These are phyloP conservation scores for Talaromyces albobiverticillius DNA, from an alignment of 2,329 filamentous ascomycete genomes.

Conservation along the genomic window DNA sequence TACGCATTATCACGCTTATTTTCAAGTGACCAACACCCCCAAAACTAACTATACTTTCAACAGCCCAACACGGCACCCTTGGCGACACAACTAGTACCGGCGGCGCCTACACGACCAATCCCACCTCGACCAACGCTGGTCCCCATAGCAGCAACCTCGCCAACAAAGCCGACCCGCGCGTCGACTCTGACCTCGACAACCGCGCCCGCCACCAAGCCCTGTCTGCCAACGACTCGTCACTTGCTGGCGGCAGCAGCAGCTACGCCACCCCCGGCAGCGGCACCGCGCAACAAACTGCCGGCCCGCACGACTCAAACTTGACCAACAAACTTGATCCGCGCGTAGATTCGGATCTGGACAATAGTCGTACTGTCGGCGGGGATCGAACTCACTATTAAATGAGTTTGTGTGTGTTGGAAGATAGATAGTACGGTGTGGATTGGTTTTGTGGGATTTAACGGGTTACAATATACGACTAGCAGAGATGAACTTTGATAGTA, in stretches of 20 bases:
- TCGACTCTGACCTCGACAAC: constrained; percentile 35
- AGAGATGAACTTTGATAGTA: no score
- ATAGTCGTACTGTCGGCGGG: constrained; percentile 14
- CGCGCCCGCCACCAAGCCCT: constrained; percentile 14
- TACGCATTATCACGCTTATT: no score
- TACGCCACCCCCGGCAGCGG: constrained; percentile 17
- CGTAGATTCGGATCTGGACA: constrained; percentile 51
- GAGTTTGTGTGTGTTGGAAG: no score
- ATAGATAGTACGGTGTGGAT: no score
- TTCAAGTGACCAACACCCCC: background rate
- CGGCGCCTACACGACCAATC: constrained; percentile 10
- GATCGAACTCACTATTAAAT: constrained; percentile 12
- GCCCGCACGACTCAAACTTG: constrained; percentile 44
- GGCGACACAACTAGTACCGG: constrained; percentile 9
- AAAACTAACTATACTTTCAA: background rate
- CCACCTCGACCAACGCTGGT: constrained; percentile 31
- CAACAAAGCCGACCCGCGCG: constrained; percentile 36
- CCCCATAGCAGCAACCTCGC: constrained; percentile 33
- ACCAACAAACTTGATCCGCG: constrained; percentile 54
- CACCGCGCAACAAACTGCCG: constrained; percentile 21
- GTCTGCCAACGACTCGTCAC: constrained; percentile 10
- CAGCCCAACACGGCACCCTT: constrained; percentile 20
- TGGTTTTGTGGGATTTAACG: no score
- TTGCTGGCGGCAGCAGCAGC: constrained; percentile 14
- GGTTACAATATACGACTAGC: no score